phyloP scores from a whole-genome alignment of 2,329 filamentous ascomycete species.

The Didymella exigua region DNA sequence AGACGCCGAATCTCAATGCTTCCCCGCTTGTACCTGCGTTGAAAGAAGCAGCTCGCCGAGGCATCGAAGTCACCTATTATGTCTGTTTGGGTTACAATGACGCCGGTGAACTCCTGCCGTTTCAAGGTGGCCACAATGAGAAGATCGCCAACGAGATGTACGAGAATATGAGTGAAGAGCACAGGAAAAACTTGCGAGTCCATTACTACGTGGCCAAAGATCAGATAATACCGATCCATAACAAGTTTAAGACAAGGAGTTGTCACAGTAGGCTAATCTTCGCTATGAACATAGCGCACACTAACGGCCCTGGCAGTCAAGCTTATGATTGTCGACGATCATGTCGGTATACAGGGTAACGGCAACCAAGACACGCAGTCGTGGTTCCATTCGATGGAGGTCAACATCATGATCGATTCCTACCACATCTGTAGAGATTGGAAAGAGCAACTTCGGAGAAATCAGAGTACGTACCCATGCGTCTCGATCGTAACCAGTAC shows the following conservation, averaged over 20 bases:
- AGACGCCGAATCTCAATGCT: conserved; percentile 78
- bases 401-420: conserved; percentile 77
- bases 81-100: conserved; percentile 82
- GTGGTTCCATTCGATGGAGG: conserved; percentile 79
- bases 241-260: conserved; percentile 67
- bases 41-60: conserved; percentile 67
- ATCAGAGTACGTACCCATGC: conserved; percentile 57
- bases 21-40: conserved; percentile 69
- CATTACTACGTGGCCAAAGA: conserved; percentile 78
- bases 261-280: conserved; percentile 60
- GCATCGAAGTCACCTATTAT: conserved; percentile 71
- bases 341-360: conserved; percentile 72
- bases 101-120: conserved; percentile 74
- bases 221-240: conserved; percentile 69
- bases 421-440: conserved; percentile 64
- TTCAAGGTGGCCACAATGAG: conserved; percentile 77
- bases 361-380: conserved; percentile 83
- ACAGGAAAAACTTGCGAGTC: conserved; percentile 61
- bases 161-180: conserved; percentile 56
- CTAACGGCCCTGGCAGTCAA: conserved; percentile 59
- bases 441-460: conserved; percentile 65
- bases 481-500: neutral
- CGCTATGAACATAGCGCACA: no score
- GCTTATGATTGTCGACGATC: conserved; percentile 73
- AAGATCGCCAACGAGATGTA: conserved; percentile 68